Base-by-base conservation (phyloP, 441 rosid genomes). In the Gossypium lobatum region DNA sequence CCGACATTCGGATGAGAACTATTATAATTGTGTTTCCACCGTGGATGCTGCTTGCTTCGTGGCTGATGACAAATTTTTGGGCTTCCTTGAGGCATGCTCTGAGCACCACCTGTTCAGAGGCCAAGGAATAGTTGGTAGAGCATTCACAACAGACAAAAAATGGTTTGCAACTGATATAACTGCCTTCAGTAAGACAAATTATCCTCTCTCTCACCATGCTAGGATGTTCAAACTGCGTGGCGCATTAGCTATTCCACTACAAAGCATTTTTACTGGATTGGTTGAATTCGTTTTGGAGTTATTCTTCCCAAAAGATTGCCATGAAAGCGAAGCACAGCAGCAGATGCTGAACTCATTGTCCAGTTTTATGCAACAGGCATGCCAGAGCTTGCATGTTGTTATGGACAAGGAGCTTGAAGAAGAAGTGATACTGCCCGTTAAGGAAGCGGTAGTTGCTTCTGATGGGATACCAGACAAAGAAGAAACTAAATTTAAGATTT, bases 191-290 rank as follows among this genome's bases (percentile, higher is more conserved):
- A 87, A 80, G 83, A 77, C 82, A 4, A 84, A 83, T 16, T 93
- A 93, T 72, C 98, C 98, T 54, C 89, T 91, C 37, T 85, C 92
- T 9, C 98, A 93, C 85, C 87, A 89, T 70, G 98, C 98, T 52
- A 78, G 87, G 83, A 85, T 91, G 83, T 87, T 88, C 52, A 87
- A 85, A 26, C 82, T 91, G 76, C 81, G 74, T 73, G 91, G 88
- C 67, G 96, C 93, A 66, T 72, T 88, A 61, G 93, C 96, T 25
- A 85, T 88, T 75, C 96, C 95, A 10, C 79, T 89, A 4, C 75
- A 73, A 45, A 83, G 86, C 72, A 72, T 79, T 53, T 71, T 76
- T 78, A 81, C 80, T 0, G 89, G 87, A 54, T 68, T 72, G 16
- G 81, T 82, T 60, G 95, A 89, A 66, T 86, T 86, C 75, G 88